Base-by-base conservation (phyloP, 257 asterid species). In the Nemophila menziesii region DNA sequence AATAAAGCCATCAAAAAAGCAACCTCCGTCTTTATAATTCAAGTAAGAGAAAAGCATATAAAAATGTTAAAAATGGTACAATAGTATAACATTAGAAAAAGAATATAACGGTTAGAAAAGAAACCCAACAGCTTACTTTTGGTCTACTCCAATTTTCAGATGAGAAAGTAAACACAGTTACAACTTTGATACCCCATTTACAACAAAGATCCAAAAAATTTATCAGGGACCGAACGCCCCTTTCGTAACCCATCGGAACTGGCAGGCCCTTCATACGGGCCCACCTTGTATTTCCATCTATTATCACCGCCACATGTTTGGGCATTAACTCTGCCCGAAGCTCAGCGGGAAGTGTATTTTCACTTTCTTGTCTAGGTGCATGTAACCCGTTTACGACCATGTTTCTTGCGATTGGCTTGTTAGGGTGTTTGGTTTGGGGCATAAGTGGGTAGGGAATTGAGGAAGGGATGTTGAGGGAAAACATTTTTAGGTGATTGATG, bases 261-360 rank as follows among this genome's bases (percentile, higher is more conserved):
- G 83, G 69, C 43, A 70, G 44, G 0, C 82, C 73, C 44, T 60
- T 72, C 72, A 24, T 52, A 43, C 64, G 52, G 37, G 86, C 83
- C 93, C 93, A 82, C 66, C 93, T 65, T 38, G 74, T 49, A 40
- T 71, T 71, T 20, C 78, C 78, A 41, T 78, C 84, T 78, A 78
- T 74, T 24, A 78, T 78, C 5, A 78, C 58, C 1, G 81, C 90
- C n/a, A 65, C 69, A 33, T 65, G 73, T 0, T 54, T 57, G 1
- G 77, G 77, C 65, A 64, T 51, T 4, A 44, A 23, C 23, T 56
- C 62, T 22, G 34, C 12, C 27, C 22, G 27, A n/a, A 51, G 71
- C 36, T 11, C 20, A 3, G 27, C n/a, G 24, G 71, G 71, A 14
- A 33, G 22, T 7, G 21, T 11, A 0, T 5, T 39, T 16, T 36